These are phyloP conservation scores for Thuja plicata DNA, from an alignment of 83 land plant genomes.

Conservation along the genomic window DNA sequence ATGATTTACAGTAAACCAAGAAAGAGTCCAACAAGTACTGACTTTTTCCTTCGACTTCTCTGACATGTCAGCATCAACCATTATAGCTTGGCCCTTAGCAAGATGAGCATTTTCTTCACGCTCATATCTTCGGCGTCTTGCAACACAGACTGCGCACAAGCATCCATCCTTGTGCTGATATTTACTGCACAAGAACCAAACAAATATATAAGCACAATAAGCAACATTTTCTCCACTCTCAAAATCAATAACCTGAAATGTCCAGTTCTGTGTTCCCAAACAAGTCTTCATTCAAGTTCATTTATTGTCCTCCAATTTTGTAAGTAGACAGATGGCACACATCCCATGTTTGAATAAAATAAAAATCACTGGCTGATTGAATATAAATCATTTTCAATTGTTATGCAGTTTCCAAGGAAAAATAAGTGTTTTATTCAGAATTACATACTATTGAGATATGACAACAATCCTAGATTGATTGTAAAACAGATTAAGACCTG, in stretches of 20 bases:
- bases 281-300: not conserved
- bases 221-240: not conserved
- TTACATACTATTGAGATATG: not conserved
- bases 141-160: constrained; percentile 14
- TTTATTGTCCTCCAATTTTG: not conserved
- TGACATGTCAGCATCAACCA: constrained; percentile 7
- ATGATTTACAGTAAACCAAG: not conserved
- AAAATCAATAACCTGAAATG: not conserved
- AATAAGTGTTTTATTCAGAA: not conserved
- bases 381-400: not conserved
- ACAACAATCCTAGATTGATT: not conserved
- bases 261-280: not conserved
- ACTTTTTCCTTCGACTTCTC: constrained; percentile 5
- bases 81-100: constrained; percentile 2
- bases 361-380: not conserved
- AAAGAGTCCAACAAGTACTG: not conserved
- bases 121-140: constrained; percentile 10
- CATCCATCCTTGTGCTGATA: constrained; percentile 15
- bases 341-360: not conserved
- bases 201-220: not conserved
- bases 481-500: not conserved
- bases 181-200: constrained; percentile 3
- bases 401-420: not conserved
- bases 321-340: not conserved
- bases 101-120: constrained; percentile 14